Percentiles rank a stretch among this genome's conserved stretches.
Conservation (phyloP, 2,329 filamentous ascomycete species). For the Cadophora gregata region DNA sequence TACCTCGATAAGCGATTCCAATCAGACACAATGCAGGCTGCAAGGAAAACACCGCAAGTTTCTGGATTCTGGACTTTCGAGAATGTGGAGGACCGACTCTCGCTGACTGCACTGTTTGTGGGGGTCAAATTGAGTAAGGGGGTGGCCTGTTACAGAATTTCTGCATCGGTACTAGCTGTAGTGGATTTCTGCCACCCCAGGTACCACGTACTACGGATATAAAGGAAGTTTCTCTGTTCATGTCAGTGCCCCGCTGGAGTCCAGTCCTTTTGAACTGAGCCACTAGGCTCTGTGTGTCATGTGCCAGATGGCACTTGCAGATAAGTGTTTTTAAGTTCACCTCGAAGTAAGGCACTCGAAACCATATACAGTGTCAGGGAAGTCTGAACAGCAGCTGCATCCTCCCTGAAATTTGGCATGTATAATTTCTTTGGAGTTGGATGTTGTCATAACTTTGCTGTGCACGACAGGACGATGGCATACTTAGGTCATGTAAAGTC, state of each 20-base stretch:
- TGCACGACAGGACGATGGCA: conserved; percentile 24
- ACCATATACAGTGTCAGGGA: conserved; percentile 4
- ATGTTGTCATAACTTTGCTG: conserved; percentile 25
- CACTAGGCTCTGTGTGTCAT: not conserved
- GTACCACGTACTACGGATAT: conserved; percentile 8
- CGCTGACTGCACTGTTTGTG: conserved; percentile 15
- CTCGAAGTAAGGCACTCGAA: not conserved
- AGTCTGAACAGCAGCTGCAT: not conserved
- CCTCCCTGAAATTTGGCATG: not conserved
- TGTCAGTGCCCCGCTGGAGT: not conserved
- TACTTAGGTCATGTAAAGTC: conserved; percentile 5
- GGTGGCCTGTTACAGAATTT: conserved; percentile 14
- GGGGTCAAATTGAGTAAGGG: conserved; percentile 1
- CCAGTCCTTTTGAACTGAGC: not conserved
- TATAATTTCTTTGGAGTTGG: not conserved
- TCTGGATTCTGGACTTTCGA: not conserved
- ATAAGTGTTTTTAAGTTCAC: not conserved
- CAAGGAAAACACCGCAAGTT: conserved; percentile 11
- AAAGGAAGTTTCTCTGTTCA: not conserved
- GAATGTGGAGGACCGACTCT: not conserved
- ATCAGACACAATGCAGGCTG: conserved; percentile 18
- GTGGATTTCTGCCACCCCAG: conserved; percentile 3
- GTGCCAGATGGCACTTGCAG: not conserved
- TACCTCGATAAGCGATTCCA: conserved; percentile 26
- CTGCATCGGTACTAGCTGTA: conserved; percentile 19